Conservation (phyloP, 257 asterid genomes). For the Nicotiana tabacum region DNA sequence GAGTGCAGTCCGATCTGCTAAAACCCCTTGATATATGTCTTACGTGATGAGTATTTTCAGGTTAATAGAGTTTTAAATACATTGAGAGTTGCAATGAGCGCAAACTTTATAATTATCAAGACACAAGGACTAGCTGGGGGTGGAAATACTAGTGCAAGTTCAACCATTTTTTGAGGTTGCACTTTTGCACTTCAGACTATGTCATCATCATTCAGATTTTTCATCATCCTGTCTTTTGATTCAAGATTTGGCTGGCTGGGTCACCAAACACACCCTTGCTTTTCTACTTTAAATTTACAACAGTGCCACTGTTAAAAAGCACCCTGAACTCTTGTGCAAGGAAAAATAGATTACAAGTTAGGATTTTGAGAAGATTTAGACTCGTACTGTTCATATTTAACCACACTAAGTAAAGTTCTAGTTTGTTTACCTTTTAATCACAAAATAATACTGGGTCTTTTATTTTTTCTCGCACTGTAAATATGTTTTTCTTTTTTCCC, state of each 20-base stretch:
- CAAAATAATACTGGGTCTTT: not conserved
- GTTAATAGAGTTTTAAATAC: not conserved
- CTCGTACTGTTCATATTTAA: not conserved
- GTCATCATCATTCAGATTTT: not conserved
- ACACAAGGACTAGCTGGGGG: not conserved
- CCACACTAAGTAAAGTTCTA: not conserved
- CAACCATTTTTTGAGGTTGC: not conserved
- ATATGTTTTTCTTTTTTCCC: not conserved
- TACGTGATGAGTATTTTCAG: not conserved
- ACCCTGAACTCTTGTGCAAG: not conserved
- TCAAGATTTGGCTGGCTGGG: no score
- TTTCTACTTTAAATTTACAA: not conserved
- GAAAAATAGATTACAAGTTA: not conserved
- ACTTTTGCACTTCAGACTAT: not conserved
- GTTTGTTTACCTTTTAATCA: not conserved
- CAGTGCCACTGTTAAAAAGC: not conserved
- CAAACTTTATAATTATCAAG: not conserved
- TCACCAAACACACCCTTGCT: not conserved
- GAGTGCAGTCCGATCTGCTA: not conserved
- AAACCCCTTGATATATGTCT: not conserved
- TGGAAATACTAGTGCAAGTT: not conserved
- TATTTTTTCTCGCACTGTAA: not conserved
- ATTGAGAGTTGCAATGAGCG: not conserved
- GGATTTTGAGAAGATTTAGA: not conserved
- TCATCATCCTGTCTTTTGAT: not conserved